phyloP scores from a whole-genome alignment of 108 stramenopile genomes.

The Mayamaea pseudoterrestris region DNA sequence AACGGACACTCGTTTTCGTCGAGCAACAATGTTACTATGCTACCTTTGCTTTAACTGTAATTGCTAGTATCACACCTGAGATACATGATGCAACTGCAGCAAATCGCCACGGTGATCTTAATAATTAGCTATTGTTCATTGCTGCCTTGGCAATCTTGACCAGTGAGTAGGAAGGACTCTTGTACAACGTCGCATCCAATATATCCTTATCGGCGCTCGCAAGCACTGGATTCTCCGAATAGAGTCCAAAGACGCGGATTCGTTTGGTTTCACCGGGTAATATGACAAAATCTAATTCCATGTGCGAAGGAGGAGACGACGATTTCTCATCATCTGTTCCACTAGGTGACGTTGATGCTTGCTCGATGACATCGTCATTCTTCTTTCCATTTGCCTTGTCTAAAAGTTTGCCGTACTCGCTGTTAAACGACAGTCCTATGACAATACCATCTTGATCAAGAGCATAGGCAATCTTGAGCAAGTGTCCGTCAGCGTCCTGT shows the following conservation, averaged over 20 bases:
- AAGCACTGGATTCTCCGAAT: constrained; percentile 6
- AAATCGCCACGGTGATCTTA: too few relatives aligned
- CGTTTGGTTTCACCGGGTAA: constrained; percentile 8
- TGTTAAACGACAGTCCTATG: constrained; percentile 50
- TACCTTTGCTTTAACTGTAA: too few relatives aligned
- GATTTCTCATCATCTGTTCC: neutral
- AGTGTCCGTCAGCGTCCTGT: constrained; percentile 18
- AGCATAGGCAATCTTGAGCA: constrained; percentile 67
- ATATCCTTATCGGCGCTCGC: constrained; percentile 4
- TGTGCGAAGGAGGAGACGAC: too few relatives aligned
- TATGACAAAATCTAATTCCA: constrained; percentile 6
- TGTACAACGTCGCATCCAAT: constrained; percentile 3
- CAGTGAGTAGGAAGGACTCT: neutral
- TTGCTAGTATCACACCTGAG: too few relatives aligned
- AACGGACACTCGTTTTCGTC: too few relatives aligned
- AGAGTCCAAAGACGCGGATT: constrained; percentile 2
- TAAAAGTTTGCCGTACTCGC: constrained; percentile 2
- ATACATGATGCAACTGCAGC: too few relatives aligned
- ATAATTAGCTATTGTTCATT: neutral
- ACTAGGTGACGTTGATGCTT: neutral
- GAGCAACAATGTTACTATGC: too few relatives aligned
- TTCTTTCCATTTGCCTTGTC: constrained; percentile 5
- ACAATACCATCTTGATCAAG: constrained; percentile 62
- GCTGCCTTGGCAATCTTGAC: neutral
- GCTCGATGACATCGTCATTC: neutral